These are phyloP conservation scores for Gossypium stocksii DNA, from an alignment of 345 rosid genomes.

Conservation along the genomic window DNA sequence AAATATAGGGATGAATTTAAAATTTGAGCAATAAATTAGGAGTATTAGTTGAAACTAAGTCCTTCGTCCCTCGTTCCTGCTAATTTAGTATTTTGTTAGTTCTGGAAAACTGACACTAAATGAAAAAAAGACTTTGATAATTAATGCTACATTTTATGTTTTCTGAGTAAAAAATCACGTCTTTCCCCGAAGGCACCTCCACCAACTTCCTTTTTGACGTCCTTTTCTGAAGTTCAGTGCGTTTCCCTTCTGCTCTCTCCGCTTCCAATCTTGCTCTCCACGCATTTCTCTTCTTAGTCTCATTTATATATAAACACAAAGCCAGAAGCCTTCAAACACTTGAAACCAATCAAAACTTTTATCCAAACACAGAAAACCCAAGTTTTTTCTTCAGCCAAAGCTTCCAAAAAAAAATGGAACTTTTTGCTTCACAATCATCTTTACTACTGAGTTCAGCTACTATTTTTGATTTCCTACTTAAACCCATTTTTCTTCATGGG, in stretches of 20 bases:
- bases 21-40: too few relatives aligned
- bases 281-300: conserved; percentile 9
- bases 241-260: background rate
- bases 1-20: too few relatives aligned
- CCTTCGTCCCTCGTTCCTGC: too few relatives aligned
- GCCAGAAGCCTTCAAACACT: background rate
- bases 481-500: conserved; percentile 39
- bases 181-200: too few relatives aligned
- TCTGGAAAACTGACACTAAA: too few relatives aligned
- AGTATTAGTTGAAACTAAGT: too few relatives aligned
- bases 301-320: background rate
- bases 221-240: background rate
- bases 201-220: background rate
- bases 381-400: background rate
- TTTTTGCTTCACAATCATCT: conserved; percentile 22
- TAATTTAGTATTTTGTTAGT: too few relatives aligned
- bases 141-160: too few relatives aligned
- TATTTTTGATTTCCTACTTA: conserved; percentile 29
- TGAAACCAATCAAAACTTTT: background rate
- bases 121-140: too few relatives aligned
- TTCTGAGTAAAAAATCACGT: too few relatives aligned
- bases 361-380: background rate
- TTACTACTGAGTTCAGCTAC: conserved; percentile 25
- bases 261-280: conserved; percentile 24
- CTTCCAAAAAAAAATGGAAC: conserved; percentile 20